These are phyloP conservation scores for Lumnitzera racemosa DNA, from an alignment of 345 rosid genomes.

Conservation along the genomic window DNA sequence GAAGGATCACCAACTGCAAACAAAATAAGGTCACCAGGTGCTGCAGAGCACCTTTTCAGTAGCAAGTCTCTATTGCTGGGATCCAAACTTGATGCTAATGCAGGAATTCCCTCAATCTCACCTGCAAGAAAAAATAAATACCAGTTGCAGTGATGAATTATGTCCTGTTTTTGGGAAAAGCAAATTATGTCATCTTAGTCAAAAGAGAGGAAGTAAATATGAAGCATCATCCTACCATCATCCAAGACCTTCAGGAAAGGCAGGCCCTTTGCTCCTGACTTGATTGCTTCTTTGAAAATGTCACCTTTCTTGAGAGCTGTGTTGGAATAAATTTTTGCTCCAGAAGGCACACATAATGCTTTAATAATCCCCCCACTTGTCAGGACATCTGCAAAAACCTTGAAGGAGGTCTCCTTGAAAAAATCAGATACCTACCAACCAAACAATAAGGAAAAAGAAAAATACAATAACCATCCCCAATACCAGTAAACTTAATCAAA, in stretches of 20 bases:
- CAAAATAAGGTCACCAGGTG: conserved; percentile 79
- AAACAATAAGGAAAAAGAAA: neutral
- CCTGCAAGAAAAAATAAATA: conserved; percentile 13
- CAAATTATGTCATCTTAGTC: neutral
- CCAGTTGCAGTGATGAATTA: neutral
- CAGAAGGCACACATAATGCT: conserved; percentile 68
- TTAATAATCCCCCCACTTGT: conserved; percentile 69
- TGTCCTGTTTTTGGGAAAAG: neutral
- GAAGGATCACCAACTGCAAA: conserved; percentile 77
- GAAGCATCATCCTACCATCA: conserved; percentile 45
- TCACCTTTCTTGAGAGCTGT: conserved; percentile 95
- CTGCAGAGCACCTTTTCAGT: conserved; percentile 56
- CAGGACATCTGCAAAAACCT: conserved; percentile 65
- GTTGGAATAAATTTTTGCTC: conserved; percentile 68
- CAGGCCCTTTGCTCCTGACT: conserved; percentile 94
- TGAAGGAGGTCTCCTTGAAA: conserved; percentile 62
- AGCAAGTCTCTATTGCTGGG: conserved; percentile 34
- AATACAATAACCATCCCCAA: neutral
- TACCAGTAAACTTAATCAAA: too few species aligned
- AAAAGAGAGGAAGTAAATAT: conserved; percentile 1
- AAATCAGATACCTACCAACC: conserved; percentile 66
- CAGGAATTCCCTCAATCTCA: conserved; percentile 71
- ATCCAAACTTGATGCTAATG: conserved; percentile 69
- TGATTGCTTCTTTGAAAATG: conserved; percentile 67
- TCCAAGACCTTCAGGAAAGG: conserved; percentile 89